Evolutionary conservation across 192 early-diverging fungal species (phyloP), one percentile per base, ranked within the genome.

Genomic region (Spizellomyces punctatus): DNA sequence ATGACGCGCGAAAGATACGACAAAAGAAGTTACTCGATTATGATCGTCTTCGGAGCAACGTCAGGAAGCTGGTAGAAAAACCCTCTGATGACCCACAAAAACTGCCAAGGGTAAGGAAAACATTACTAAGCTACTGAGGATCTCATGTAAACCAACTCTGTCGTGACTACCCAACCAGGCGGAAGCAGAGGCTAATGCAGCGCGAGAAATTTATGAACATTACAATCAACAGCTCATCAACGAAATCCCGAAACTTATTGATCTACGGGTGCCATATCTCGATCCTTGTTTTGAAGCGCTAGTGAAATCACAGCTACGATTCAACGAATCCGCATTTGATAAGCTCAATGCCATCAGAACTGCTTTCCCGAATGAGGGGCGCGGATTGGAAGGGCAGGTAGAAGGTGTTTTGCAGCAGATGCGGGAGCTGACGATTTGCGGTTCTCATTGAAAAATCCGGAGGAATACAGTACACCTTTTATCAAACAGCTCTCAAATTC

Each of bases 241-340:
- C 10, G 95, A 98, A 69, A 88, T 98, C 48, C 98, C 98, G 10
- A 91, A 91, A 75, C 86, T 98, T 0, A 89, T 99, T 55, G 93
- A 93, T 52, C 73, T 94, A 22, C 82, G 96, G 43, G 90, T 98
- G 0, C 91, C 93, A 5, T 95, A 95, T 68, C 78, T 98, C 56
- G 94, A 98, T 41, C 98, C 98, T 4, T 94, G 93, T 19, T 96
- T 99, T 73, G 96, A 98, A 73, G 96, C 96, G 8, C 80, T 99
- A 36, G 91, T 98, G 62, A 95, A 96, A 80, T 85, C 91, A 14
- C 96, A 99, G 76, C 76, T 96, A n/a, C 84, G 87, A 66, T 98
- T 98, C 82, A 92, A 93, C 64, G 91, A 91, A 75, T 86, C 88
- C 48, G 92, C 92, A 58, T 89, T 89, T 61, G 83, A 90, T 41